These are phyloP conservation scores for Leccinum huronense DNA, from an alignment of 1,284 basidiomycete species.

Conservation along the genomic window DNA sequence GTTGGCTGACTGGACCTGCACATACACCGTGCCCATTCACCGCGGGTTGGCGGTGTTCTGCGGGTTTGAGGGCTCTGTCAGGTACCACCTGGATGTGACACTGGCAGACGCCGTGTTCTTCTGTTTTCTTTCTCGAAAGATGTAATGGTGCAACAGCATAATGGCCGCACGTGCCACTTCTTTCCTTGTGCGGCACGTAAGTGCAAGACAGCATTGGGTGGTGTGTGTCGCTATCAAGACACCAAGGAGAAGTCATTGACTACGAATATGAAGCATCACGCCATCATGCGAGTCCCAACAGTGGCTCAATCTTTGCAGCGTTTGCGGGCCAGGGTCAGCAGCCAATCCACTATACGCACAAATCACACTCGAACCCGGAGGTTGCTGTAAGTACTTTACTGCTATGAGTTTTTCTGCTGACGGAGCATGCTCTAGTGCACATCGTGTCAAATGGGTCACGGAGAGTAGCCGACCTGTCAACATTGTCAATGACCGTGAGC, in stretches of 20 bases:
- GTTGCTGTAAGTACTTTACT: not conserved
- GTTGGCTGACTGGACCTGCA: not conserved
- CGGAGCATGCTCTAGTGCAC: not conserved
- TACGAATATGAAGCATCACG: not conserved
- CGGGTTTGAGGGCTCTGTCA: no score
- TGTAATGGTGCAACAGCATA: not conserved
- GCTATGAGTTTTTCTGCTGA: not conserved
- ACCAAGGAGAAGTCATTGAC: not conserved
- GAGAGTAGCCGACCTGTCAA: not conserved
- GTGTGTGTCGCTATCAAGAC: not conserved
- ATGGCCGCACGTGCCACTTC: not conserved
- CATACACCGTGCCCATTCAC: not conserved
- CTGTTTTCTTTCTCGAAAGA: not conserved
- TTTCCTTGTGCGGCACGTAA: not conserved
- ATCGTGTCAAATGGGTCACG: constrained; percentile 1
- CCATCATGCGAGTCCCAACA: not conserved
- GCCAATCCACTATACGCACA: not conserved
- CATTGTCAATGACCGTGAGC: constrained; percentile 1
- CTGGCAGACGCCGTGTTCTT: no score
- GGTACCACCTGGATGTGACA: no score
- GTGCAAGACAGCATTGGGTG: not conserved
- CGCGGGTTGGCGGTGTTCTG: not conserved
- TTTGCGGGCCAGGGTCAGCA: not conserved
- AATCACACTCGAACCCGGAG: not conserved
- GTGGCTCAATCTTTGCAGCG: not conserved